Conservation (phyloP, 208 protist genomes). For the Wallacemonas collosoma region DNA sequence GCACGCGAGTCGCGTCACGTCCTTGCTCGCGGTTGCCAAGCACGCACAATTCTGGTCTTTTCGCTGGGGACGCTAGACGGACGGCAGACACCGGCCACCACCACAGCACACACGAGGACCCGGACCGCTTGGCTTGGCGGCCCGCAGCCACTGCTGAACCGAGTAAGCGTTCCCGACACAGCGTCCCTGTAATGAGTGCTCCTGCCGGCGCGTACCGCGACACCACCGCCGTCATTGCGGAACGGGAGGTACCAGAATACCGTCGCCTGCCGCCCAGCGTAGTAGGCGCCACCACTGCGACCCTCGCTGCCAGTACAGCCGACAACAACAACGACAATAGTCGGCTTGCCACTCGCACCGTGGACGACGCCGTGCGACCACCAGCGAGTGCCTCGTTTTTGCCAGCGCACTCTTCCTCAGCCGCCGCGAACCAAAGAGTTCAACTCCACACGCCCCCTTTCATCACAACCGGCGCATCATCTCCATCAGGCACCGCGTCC, state of each 20-base stretch:
- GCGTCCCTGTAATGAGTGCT: slow-evolving; percentile 28
- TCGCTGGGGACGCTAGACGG: neutral
- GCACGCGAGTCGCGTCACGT: slow-evolving; percentile 8
- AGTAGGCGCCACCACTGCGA: neutral
- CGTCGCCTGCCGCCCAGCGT: slow-evolving; percentile 20
- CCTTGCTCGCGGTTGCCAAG: slow-evolving; percentile 17
- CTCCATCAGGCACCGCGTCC: neutral
- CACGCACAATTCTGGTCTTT: slow-evolving; percentile 1
- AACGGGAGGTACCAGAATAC: slow-evolving; percentile 38
- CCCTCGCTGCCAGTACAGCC: no score
- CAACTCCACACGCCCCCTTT: no score
- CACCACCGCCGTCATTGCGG: slow-evolving; percentile 6
- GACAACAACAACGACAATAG: neutral
- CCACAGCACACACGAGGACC: slow-evolving; percentile 25
- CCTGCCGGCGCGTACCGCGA: slow-evolving; percentile 16
- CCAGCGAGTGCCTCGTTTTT: no score
- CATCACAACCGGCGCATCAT: slow-evolving; percentile 1
- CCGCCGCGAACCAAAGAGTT: no score
- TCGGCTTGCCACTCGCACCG: neutral
- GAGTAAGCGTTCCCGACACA: neutral
- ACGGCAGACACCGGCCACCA: slow-evolving; percentile 1
- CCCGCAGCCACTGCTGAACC: neutral
- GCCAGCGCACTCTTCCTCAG: no score
- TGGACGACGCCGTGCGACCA: no score
- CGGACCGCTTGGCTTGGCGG: slow-evolving; percentile 19